Evolutionary conservation across 495 filamentous ascomycete species (phyloP), one percentile per base, ranked within the genome.

Genomic region (Tuber calosporum): DNA sequence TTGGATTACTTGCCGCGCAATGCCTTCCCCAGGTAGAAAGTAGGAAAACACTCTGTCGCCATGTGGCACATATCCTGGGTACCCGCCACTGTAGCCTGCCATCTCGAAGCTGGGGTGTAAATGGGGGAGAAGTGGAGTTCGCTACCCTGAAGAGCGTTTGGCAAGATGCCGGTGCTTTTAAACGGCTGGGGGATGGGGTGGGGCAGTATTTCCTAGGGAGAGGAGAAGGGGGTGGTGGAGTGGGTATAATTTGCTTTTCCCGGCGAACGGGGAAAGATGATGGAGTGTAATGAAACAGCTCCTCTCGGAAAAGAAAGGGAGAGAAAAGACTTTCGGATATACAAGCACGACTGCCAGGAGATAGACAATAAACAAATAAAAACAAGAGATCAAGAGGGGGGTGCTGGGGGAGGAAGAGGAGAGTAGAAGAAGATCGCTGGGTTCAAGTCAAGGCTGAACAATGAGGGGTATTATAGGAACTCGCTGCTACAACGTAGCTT

Each of bases 21-120:
- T 81, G 34, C 79, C 79, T 1, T 75, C 62, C 2, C 79, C 75
- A n/a, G 42, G 48, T 30, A 81, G 30, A 41, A 80, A 81, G 36
- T 66, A 81, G 0, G 72, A 79, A 17, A n/a, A 20, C 26, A 62
- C 1, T 11, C 13, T 17, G 1, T 34, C 26, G 13, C 34, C 26
- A 62, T 62, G 34, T 53, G 22, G 1, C 4, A 26, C 11, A 62
- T 62, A 34, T 13, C 3, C 6, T 0, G 6, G 8, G 34, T 62
- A 62, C 26, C 48, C 48, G 53, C 26, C 11, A 26, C 53, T 0
- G 53, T 62, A 34, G 2, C 0, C 4, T 34, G 53, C 2, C 53
- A 62, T 62, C 4, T 72, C n/a, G 71, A 38, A 42, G 38, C 66
- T 73, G 22, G 17, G 37, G 22, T 36, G 30, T 34, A 37, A 58